phyloP scores from a whole-genome alignment of 2,329 filamentous ascomycete species.

The Apiospora kogelbergensis region DNA sequence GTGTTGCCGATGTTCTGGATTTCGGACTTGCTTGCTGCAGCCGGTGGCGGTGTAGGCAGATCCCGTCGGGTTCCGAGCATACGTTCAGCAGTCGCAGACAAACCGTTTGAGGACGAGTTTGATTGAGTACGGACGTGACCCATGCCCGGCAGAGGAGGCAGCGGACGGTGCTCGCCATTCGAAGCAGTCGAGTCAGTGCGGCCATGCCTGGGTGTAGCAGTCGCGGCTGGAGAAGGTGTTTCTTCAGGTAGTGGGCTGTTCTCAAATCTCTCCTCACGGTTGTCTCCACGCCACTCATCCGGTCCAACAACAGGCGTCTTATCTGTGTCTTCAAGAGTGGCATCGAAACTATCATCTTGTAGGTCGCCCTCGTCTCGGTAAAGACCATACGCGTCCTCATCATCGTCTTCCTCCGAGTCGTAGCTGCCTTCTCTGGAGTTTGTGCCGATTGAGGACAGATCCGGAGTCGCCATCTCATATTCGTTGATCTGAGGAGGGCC shows the following conservation, averaged over 20 bases:
- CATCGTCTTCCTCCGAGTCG: constrained; percentile 77
- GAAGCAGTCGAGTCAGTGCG: constrained; percentile 75
- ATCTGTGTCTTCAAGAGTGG: constrained; percentile 89
- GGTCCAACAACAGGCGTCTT: constrained; percentile 98
- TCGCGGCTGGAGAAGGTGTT: constrained; percentile 41
- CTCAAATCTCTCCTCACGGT: constrained; percentile 68
- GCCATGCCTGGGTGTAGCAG: constrained; percentile 52
- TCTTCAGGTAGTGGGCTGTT: constrained; percentile 66
- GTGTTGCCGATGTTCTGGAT: constrained; percentile 72
- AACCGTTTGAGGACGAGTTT: constrained; percentile 57
- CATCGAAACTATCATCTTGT: constrained; percentile 90
- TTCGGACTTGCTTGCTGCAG: constrained; percentile 71
- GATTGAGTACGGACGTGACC: constrained; percentile 44
- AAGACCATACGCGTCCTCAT: constrained; percentile 64
- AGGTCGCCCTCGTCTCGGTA: constrained; percentile 58
- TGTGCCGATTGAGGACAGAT: constrained; percentile 87
- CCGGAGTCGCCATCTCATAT: constrained; percentile 96
- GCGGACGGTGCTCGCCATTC: constrained; percentile 71
- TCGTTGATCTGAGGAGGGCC: constrained; percentile 94
- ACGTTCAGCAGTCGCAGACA: constrained; percentile 71
- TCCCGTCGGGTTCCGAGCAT: constrained; percentile 66
- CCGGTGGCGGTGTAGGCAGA: constrained; percentile 72
- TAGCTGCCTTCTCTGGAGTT: constrained; percentile 92
- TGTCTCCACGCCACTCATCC: constrained; percentile 86
- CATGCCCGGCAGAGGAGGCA: constrained; percentile 80